These are phyloP conservation scores for Venturia effusa DNA, from an alignment of 2,329 filamentous ascomycete genomes.

Conservation along the genomic window DNA sequence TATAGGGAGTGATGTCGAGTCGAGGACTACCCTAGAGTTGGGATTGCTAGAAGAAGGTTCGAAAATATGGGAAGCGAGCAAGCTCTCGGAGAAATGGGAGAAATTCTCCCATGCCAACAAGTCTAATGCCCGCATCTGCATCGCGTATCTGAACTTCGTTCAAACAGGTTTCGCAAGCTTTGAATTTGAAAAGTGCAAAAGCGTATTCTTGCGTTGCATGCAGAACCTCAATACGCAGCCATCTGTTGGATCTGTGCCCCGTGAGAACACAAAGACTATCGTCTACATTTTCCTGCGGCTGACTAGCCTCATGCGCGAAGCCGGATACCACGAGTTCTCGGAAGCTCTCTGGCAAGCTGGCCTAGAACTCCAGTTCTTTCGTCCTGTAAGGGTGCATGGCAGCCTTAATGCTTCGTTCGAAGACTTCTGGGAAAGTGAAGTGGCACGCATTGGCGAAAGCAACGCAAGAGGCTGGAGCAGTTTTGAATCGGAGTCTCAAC, in stretches of 20 bases:
- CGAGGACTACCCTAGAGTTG: conserved; percentile 51
- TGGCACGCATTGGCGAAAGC: conserved; percentile 64
- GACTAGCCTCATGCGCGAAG: conserved; percentile 63
- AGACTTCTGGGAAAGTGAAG: conserved; percentile 82
- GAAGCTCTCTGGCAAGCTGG: conserved; percentile 74
- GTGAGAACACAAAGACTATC: conserved; percentile 27
- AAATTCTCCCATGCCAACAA: conserved; percentile 46
- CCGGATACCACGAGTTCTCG: conserved; percentile 68
- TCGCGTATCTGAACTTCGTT: conserved; percentile 56
- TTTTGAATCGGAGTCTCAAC: conserved; percentile 23
- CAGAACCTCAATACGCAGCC: conserved; percentile 23
- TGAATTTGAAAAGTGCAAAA: conserved; percentile 54
- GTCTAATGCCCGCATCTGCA: conserved; percentile 57
- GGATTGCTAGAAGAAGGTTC: conserved; percentile 63
- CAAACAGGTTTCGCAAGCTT: conserved; percentile 59
- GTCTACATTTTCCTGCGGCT: conserved; percentile 65
- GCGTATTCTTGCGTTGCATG: conserved; percentile 49
- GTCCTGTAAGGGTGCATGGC: conserved; percentile 30
- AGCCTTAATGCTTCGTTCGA: conserved; percentile 37
- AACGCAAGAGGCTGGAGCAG: conserved; percentile 59
- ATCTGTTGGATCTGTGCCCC: conserved; percentile 32
- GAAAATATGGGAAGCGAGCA: conserved; percentile 60
- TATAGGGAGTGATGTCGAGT: conserved; percentile 30
- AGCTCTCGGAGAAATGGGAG: conserved; percentile 54
- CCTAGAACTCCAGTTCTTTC: conserved; percentile 60